Evolutionary conservation across 495 filamentous ascomycete species (phyloP).

Genomic region (Aspergillus diversus): DNA sequence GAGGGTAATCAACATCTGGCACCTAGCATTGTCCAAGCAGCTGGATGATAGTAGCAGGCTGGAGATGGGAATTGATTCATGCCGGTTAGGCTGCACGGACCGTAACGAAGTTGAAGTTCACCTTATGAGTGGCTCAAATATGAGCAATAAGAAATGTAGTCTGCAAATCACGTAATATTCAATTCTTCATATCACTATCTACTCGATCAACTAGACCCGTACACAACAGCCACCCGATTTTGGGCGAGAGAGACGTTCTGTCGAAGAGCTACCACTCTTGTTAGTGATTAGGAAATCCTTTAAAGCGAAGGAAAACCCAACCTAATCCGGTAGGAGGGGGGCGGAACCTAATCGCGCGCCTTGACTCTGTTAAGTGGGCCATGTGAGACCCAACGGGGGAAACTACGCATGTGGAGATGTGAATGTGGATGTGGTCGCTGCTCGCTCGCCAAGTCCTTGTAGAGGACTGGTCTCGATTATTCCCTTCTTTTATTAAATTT

Average conservation of each 20-base stretch:
- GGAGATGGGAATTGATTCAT: not conserved
- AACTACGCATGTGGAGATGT: not conserved
- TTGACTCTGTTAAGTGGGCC: not conserved
- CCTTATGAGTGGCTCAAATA: not conserved
- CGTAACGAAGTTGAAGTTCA: no score
- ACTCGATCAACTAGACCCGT: no score
- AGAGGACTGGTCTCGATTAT: not conserved
- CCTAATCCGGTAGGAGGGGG: constrained; percentile 22
- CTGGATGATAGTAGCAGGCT: constrained; percentile 26
- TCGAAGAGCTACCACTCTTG: not conserved
- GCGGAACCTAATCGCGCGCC: constrained; percentile 3
- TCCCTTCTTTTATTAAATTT: not conserved
- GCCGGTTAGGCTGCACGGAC: no score
- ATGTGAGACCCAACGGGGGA: not conserved
- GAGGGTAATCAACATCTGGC: constrained; percentile 17
- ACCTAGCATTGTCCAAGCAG: constrained; percentile 25
- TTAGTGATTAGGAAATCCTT: not conserved
- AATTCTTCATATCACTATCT: no score
- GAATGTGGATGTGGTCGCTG: not conserved
- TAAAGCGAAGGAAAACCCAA: constrained; percentile 18
- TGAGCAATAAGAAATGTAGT: not conserved
- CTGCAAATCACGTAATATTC: no score
- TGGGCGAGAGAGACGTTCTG: no score
- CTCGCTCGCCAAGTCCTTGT: not conserved
- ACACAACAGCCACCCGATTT: no score